Base-by-base conservation (phyloP, 495 filamentous ascomycete species). In the Glonium stellatum region DNA sequence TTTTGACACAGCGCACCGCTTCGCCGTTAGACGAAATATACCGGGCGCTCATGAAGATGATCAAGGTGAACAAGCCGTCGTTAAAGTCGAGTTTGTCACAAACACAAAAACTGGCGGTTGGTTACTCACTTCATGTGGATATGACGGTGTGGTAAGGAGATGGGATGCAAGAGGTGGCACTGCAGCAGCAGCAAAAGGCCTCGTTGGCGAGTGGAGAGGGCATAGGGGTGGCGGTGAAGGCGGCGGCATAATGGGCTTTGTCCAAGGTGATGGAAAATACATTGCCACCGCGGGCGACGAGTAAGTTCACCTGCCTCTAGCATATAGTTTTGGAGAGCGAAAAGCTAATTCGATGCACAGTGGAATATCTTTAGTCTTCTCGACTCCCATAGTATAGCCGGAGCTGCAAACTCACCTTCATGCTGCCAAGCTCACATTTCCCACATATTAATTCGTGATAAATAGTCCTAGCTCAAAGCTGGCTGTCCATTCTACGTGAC, bases 261-360 rank as follows among this genome's bases (percentile, higher is more conserved):
- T 93, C 52, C 87, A 95, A 74, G 76, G 82, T 36, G 83, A 84
- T 1, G 84, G 87, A 58, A 72, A 76, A 23, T 79, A 83, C 61
- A 78, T 96, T 25, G 83, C 92, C 12, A 97, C 92, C 18, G 92
- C 89, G 3, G 92, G 92, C 25, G 92, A 97, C 77, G 92, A 97
- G 73, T 83, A 82, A 12, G 75, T 92, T 49, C 74, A 80, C 37
- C 90, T 66, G 80, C 90, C 6, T 90, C 90, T 68, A 85, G 13
- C 34, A 27, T 47, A 47, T 25, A 10, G 19, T 27, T 53, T 1
- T 12, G n/a, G 5, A 3, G n/a, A 25, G 18, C 4, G 22, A 31
- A 52, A 27, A 18, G 22, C 52, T 55, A 42, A 55, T 31, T 31
- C 18, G 19, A 11, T 21, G 11, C 27, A 11, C 36, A 58, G 56